A percentile compares a stretch with the other conserved stretches of the same genome.
Conservation (phyloP, 805 yeast species). For the Saccharomycopsis vini region DNA sequence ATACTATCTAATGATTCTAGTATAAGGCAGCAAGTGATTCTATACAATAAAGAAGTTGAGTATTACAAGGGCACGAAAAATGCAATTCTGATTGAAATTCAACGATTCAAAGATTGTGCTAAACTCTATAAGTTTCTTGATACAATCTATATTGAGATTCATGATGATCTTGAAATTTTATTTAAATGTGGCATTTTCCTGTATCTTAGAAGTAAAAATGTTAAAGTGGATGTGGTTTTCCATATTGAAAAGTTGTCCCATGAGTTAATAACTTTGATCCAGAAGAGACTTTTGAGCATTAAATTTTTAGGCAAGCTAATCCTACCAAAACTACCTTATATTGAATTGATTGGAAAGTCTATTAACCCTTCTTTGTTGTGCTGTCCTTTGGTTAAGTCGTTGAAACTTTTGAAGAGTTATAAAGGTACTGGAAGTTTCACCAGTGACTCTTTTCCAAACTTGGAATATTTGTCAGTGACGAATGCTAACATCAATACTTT, state of each 20-base stretch:
- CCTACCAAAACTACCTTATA: background rate
- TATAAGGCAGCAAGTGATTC: background rate
- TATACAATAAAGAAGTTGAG: background rate
- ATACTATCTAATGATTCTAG: background rate
- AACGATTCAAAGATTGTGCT: background rate
- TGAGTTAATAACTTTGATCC: background rate
- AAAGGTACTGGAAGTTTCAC: slow-evolving; percentile 1
- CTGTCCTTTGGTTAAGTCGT: background rate
- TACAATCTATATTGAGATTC: background rate
- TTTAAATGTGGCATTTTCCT: background rate
- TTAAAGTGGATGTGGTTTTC: background rate
- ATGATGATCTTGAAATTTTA: background rate
- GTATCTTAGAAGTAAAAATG: background rate
- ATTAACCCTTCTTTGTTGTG: background rate
- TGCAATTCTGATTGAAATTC: background rate
- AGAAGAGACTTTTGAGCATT: background rate
- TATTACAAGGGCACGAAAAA: background rate
- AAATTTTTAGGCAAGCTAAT: background rate
- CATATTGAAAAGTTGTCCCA: background rate
- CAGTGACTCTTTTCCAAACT: background rate
- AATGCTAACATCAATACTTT: background rate
- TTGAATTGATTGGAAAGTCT: background rate
- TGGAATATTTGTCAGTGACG: background rate
- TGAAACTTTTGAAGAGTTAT: background rate
- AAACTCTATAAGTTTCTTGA: background rate